phyloP scores from a whole-genome alignment of 108 stramenopile genomes.

The Hondaea fermentalgiana region DNA sequence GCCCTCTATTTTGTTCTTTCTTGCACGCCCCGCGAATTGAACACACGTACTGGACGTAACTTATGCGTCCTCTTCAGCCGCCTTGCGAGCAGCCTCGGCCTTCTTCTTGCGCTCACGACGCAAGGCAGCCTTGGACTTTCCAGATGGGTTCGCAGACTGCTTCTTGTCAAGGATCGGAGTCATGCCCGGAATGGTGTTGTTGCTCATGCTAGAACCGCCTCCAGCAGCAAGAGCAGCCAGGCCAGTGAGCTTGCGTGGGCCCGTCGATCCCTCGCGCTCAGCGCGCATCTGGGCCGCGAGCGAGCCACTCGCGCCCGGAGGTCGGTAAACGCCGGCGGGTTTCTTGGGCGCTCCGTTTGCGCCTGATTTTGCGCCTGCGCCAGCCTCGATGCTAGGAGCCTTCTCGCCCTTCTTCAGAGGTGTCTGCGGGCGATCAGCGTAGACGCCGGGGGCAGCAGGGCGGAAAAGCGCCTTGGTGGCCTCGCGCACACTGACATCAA shows the following conservation, averaged over 20 bases:
- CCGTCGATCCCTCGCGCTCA: slow-evolving; percentile 39
- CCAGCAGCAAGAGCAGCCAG: neutral
- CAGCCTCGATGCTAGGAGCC: slow-evolving; percentile 8
- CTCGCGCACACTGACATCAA: slow-evolving; percentile 39
- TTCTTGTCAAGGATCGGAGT: neutral
- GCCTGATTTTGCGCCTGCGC: slow-evolving; percentile 23
- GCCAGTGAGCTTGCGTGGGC: neutral
- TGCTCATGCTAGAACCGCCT: neutral
- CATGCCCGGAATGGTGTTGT: neutral
- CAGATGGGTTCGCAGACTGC: neutral
- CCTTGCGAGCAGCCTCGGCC: neutral
- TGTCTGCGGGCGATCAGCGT: slow-evolving; percentile 76
- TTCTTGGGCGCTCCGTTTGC: neutral
- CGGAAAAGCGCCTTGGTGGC: slow-evolving; percentile 66
- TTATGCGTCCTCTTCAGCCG: neutral
- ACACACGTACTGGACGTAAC: no score
- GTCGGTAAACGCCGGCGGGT: slow-evolving; percentile 21
- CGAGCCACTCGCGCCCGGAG: slow-evolving; percentile 44
- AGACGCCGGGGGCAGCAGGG: slow-evolving; percentile 64
- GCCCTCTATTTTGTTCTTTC: no score
- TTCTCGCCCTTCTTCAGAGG: slow-evolving; percentile 35
- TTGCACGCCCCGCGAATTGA: no score
- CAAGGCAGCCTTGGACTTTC: neutral
- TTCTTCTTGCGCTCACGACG: neutral
- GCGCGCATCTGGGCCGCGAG: slow-evolving; percentile 57